A percentile compares a stretch with the other conserved stretches of the same genome.
These are phyloP conservation scores for Larix kaempferi DNA, from an alignment of 75 land plant genomes.

Conservation along the genomic window DNA sequence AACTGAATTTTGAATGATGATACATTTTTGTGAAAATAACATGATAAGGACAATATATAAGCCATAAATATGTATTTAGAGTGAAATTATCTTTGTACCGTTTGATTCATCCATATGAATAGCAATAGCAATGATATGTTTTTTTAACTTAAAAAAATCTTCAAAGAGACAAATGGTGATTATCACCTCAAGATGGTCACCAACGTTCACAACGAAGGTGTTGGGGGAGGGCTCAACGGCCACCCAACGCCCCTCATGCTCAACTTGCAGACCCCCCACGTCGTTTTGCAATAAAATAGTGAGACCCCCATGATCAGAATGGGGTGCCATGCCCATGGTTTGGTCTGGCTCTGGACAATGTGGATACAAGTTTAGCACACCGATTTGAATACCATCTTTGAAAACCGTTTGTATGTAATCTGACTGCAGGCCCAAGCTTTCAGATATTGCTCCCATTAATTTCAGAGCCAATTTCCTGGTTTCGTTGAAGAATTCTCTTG, in stretches of 20 bases:
- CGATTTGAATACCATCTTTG: slow-evolving; percentile 44
- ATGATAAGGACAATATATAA: too few relatives aligned
- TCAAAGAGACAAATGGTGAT: too few relatives aligned
- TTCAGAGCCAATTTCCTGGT: slow-evolving; percentile 30
- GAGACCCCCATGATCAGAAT: slow-evolving; percentile 45
- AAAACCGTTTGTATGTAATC: slow-evolving; percentile 30
- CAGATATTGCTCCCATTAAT: slow-evolving; percentile 43
- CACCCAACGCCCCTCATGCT: slow-evolving; percentile 44
- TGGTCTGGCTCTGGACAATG: slow-evolving; percentile 68
- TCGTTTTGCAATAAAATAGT: slow-evolving; percentile 53
- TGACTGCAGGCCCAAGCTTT: slow-evolving; percentile 57
- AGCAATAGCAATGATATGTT: too few relatives aligned
- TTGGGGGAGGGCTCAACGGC: slow-evolving; percentile 28
- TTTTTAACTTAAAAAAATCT: too few relatives aligned
- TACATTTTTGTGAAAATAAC: too few relatives aligned
- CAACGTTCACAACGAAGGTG: too few relatives aligned
- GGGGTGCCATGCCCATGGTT: slow-evolving; percentile 55
- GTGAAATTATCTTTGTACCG: too few relatives aligned
- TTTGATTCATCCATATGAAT: too few relatives aligned
- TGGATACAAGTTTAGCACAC: slow-evolving; percentile 54
- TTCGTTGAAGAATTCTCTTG: background rate
- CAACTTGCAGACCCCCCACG: slow-evolving; percentile 54
- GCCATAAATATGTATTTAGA: too few relatives aligned
- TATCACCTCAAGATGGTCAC: too few relatives aligned
- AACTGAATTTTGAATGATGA: too few relatives aligned